phyloP scores from a whole-genome alignment of 1,284 basidiomycete genomes.

The Neolentinus lepideus region DNA sequence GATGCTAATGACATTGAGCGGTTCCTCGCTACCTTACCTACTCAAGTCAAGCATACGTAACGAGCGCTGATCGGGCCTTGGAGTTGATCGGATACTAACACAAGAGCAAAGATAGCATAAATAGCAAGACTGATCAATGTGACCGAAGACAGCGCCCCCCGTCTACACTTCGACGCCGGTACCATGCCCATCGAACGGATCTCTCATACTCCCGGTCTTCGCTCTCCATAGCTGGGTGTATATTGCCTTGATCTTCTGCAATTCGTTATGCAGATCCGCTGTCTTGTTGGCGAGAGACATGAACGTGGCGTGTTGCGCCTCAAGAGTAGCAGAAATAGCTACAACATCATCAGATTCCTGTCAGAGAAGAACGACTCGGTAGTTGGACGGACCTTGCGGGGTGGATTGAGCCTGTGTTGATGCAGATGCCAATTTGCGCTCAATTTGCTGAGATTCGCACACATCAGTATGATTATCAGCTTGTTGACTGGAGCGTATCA shows the following conservation, averaged over 20 bases:
- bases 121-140: not conserved
- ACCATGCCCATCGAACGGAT: constrained; percentile 65
- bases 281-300: constrained; percentile 66
- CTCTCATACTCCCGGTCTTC: constrained; percentile 65
- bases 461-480: constrained; percentile 4
- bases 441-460: constrained; percentile 56
- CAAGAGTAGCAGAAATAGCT: constrained; percentile 68
- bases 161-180: constrained; percentile 39
- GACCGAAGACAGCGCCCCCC: not conserved
- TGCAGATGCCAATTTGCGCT: constrained; percentile 67
- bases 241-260: constrained; percentile 63
- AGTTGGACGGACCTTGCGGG: constrained; percentile 56
- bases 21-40: too few species aligned
- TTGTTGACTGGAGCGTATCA: not conserved
- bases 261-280: constrained; percentile 58
- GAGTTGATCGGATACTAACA: not conserved
- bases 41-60: too few species aligned
- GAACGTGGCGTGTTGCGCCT: constrained; percentile 69
- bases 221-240: constrained; percentile 64
- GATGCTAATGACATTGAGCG: too few species aligned
- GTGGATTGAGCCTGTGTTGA: constrained; percentile 55
- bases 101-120: not conserved
- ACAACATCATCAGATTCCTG: not conserved
- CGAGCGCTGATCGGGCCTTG: not conserved
- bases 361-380: not conserved